Percentiles rank a stretch among this genome's conserved stretches.
These are phyloP conservation scores for Rubus idaeus DNA, from an alignment of 306 rosid genomes.

Conservation along the genomic window DNA sequence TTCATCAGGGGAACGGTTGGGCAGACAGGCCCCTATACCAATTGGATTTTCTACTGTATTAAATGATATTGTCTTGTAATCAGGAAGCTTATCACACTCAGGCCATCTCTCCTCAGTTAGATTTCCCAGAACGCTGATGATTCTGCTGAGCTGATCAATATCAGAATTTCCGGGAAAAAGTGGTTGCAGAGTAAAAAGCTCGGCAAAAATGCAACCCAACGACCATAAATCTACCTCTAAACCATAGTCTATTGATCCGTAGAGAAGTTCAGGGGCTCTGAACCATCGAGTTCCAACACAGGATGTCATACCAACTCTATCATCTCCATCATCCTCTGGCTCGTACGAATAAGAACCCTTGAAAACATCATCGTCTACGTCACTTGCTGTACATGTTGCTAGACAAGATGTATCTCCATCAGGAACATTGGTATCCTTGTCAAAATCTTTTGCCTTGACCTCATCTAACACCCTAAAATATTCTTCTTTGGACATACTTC, in stretches of 20 bases:
- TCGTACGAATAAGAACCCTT: constrained; percentile 55
- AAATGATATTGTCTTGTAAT: constrained; percentile 60
- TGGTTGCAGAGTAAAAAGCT: constrained; percentile 64
- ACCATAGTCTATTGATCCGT: constrained; percentile 70
- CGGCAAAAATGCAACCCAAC: constrained; percentile 77
- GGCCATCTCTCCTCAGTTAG: constrained; percentile 72
- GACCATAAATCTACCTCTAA: constrained; percentile 91
- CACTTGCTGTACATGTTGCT: constrained; percentile 84
- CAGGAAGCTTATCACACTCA: constrained; percentile 68
- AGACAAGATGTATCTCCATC: constrained; percentile 81
- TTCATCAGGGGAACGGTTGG: constrained; percentile 42
- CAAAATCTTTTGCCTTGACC: constrained; percentile 62
- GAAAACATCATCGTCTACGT: constrained; percentile 65
- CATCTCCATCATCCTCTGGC: constrained; percentile 56
- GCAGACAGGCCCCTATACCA: constrained; percentile 61
- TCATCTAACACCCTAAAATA: constrained; percentile 70
- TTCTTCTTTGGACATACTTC: constrained; percentile 55
- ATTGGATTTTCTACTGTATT: constrained; percentile 56
- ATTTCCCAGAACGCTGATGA: constrained; percentile 65
- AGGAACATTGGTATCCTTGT: constrained; percentile 49
- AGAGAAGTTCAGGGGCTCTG: constrained; percentile 83
- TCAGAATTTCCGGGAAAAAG: constrained; percentile 81
- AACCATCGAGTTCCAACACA: constrained; percentile 91
- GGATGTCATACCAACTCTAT: constrained; percentile 61
- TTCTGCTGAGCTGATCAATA: constrained; percentile 80